Base-by-base conservation (phyloP, 2,329 filamentous ascomycete genomes). In the Fusarium succisae region DNA sequence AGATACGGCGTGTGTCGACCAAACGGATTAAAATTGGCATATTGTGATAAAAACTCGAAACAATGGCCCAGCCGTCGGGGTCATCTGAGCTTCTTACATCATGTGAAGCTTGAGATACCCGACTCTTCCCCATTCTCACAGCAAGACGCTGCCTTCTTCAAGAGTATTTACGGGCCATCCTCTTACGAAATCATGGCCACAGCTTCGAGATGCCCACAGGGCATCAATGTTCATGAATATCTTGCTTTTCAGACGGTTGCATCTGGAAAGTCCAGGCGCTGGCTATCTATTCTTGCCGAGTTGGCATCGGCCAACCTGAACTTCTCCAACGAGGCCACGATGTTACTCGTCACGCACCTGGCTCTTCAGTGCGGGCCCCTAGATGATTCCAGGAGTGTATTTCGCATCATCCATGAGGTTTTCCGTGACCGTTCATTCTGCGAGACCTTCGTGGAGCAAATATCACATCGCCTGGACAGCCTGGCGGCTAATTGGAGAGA, bases 401-500 rank as follows among this genome's bases (percentile, higher is more conserved):
- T 79, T 0, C 84, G 91, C 7, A 76, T 82, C 4, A 77, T 84
- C 0, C 90, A 93, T 73, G 76, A 69, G 0, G 75, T 87, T 0
- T 88, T 93, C 45, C 75, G 76, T 2, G 88, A 92, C 41, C 10
- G 67, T 0, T 24, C 38, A 0, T 91, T 92, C 70, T 89, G 89
- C 39, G 24, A 72, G 0, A 81, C 80, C 12, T 79, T 93, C 0
- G 55, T 88, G 0, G 77, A 86, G 1, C 85, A 90, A 48, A 76
- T 92, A 0, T 74, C 81, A 62, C 71, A 69, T 8, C 80, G 82
- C 2, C 66, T 92, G 0, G 77, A 83, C 1, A 78, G 78, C 0
- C 86, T 93, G 20, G 79, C 81, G 0, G 79, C 82, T 0, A 93
- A 91, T 47, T 92, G 89, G 88, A 84, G 90, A 1, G 91, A 92